These are phyloP conservation scores for Geranomyces variabilis DNA, from an alignment of 192 early-diverging fungal genomes.

Conservation along the genomic window DNA sequence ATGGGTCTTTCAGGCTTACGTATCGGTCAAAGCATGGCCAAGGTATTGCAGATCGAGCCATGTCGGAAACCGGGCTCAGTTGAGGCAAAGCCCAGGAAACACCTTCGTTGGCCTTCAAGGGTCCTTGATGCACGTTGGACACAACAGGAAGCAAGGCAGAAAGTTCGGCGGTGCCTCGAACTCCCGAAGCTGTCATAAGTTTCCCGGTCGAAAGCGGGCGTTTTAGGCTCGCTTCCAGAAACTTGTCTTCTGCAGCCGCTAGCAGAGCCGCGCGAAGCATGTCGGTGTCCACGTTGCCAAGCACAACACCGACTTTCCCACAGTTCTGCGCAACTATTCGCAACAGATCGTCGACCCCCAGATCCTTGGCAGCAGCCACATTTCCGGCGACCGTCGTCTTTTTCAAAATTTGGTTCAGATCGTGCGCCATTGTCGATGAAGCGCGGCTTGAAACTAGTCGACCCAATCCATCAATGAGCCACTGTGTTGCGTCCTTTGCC, in stretches of 20 bases:
- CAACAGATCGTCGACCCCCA: conserved; percentile 18
- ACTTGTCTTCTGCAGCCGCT: background rate
- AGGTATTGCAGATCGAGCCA: too few species aligned
- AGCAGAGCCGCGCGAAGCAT: background rate
- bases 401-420: conserved; percentile 25
- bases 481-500: background rate
- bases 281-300: background rate
- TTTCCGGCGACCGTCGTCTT: conserved; percentile 22
- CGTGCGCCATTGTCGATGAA: conserved; percentile 15
- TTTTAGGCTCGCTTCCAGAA: background rate
- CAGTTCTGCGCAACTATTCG: too few species aligned
- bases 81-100: too few species aligned
- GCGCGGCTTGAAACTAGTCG: conserved; percentile 8
- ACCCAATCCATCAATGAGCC: conserved; percentile 17
- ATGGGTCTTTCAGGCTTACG: too few species aligned
- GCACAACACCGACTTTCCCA: background rate
- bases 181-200: too few species aligned
- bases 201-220: background rate
- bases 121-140: too few species aligned
- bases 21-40: too few species aligned
- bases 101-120: too few species aligned
- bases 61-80: too few species aligned
- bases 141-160: too few species aligned
- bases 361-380: conserved; percentile 23
- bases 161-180: too few species aligned